phyloP scores from a whole-genome alignment of 1,284 basidiomycete species.

The Stygiomarasmius scandens region DNA sequence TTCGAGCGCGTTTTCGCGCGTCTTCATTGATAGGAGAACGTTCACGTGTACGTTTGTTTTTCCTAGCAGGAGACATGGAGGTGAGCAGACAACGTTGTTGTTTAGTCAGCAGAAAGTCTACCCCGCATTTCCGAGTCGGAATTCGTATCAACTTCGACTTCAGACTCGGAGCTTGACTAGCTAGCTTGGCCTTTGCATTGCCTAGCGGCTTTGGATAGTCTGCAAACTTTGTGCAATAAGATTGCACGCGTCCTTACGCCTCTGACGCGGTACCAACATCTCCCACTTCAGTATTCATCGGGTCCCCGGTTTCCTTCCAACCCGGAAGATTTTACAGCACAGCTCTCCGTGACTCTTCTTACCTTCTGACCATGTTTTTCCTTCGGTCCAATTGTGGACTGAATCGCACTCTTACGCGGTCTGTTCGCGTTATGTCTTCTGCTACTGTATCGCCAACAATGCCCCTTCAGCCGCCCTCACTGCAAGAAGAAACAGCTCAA shows the following conservation, averaged over 20 bases:
- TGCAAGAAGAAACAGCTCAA: slow-evolving; percentile 64
- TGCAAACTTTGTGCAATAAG: too few species aligned
- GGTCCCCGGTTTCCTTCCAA: neutral
- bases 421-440: slow-evolving; percentile 37
- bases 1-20: neutral
- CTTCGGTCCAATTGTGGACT: slow-evolving; percentile 18
- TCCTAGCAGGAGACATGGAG: neutral
- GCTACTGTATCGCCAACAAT: slow-evolving; percentile 37
- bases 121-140: neutral
- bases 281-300: neutral
- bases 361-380: slow-evolving; percentile 22
- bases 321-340: neutral
- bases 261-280: too few species aligned
- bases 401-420: slow-evolving; percentile 16
- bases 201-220: too few species aligned
- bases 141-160: neutral
- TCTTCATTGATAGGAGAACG: neutral
- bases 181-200: too few species aligned
- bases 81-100: neutral
- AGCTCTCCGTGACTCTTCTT: neutral
- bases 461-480: slow-evolving; percentile 65
- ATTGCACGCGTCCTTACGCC: too few species aligned
- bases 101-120: neutral
- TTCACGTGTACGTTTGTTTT: slow-evolving; percentile 2
- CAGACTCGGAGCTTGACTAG: neutral